Percentiles rank a stretch among this genome's conserved stretches.
Evolutionary conservation across 305 asterid species (phyloP).

Genomic region (Stenogyne calaminthoides): DNA sequence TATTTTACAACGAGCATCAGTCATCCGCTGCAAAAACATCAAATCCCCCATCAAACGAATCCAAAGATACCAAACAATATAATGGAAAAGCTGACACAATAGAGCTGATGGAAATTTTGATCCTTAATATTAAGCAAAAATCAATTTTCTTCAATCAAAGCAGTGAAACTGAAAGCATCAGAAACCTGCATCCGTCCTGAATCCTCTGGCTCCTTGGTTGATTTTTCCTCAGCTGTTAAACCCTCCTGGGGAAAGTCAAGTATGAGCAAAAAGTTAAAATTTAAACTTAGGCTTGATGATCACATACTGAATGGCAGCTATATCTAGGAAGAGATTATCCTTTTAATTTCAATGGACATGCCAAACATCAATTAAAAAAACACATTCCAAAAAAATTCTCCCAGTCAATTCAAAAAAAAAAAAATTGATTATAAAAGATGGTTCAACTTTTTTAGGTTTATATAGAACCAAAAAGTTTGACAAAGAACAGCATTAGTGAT

Average conservation of each 20-base stretch:
- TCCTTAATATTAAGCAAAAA: not conserved
- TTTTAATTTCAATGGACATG: slow-evolving; percentile 18
- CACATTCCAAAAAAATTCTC: not conserved
- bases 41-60: not conserved
- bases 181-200: slow-evolving; percentile 60
- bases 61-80: not conserved
- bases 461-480: slow-evolving; percentile 2
- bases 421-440: not conserved
- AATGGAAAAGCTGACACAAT: not conserved
- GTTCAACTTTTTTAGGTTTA: not conserved
- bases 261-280: not conserved
- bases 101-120: not conserved
- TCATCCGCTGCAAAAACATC: slow-evolving; percentile 60
- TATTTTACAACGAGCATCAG: slow-evolving; percentile 86
- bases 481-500: slow-evolving; percentile 19
- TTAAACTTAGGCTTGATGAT: not conserved
- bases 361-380: not conserved
- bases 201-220: slow-evolving; percentile 71
- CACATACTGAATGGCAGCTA: not conserved
- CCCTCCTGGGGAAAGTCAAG: slow-evolving; percentile 57
- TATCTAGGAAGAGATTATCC: not conserved
- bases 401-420: not conserved
- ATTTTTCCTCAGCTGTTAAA: slow-evolving; percentile 71
- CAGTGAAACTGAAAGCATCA: not conserved
- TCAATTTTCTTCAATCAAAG: slow-evolving; percentile 15